These are phyloP conservation scores for Penicillium sp. DNA, from an alignment of 2,329 filamentous ascomycete species.

Conservation along the genomic window DNA sequence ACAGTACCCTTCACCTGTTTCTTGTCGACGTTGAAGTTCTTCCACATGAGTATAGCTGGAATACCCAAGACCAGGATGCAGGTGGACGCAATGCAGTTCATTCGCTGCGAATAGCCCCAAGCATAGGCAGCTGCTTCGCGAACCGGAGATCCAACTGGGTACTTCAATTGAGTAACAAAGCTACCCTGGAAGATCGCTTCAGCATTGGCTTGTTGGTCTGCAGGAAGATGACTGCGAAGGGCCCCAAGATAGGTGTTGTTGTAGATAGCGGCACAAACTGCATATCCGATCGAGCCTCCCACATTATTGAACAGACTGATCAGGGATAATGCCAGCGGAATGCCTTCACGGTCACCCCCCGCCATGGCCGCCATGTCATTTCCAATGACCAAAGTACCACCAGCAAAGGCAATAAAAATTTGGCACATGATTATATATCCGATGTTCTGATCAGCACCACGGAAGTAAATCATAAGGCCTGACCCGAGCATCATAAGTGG, in stretches of 20 bases:
- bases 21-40: slow-evolving; percentile 40
- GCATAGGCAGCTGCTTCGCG: slow-evolving; percentile 39
- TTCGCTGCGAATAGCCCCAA: slow-evolving; percentile 41
- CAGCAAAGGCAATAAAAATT: slow-evolving; percentile 56
- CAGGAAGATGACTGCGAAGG: slow-evolving; percentile 49
- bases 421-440: slow-evolving; percentile 57
- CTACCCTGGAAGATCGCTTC: slow-evolving; percentile 28
- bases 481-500: slow-evolving; percentile 54
- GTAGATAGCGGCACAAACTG: slow-evolving; percentile 52
- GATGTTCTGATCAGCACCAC: slow-evolving; percentile 49
- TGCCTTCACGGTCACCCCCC: slow-evolving; percentile 54
- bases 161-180: slow-evolving; percentile 29
- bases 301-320: slow-evolving; percentile 36
- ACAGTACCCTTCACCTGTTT: slow-evolving; percentile 41
- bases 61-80: slow-evolving; percentile 33
- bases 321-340: slow-evolving; percentile 48
- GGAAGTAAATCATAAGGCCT: slow-evolving; percentile 59
- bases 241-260: slow-evolving; percentile 54
- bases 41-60: slow-evolving; percentile 39
- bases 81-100: slow-evolving; percentile 37
- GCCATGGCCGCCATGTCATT: slow-evolving; percentile 61
- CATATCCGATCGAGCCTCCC: slow-evolving; percentile 36
- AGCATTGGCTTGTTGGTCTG: slow-evolving; percentile 17
- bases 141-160: slow-evolving; percentile 27
- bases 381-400: slow-evolving; percentile 55